Evolutionary conservation across 129 eudicot genomes (phyloP), one percentile per base, ranked within the genome.

Genomic region (Cynara cardunculus): DNA sequence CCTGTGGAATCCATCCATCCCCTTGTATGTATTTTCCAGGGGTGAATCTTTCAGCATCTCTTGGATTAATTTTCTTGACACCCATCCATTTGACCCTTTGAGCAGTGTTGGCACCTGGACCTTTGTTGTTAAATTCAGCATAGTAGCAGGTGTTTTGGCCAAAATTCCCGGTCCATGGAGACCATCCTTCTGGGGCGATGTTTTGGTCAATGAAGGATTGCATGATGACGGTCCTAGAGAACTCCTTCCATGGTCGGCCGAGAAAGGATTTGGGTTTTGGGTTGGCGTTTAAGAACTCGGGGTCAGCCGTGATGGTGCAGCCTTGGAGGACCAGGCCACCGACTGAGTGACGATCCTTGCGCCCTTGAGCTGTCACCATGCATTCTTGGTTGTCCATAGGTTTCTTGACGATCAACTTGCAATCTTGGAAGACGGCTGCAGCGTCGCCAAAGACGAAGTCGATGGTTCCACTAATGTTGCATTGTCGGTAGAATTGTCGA

Each of bases 391-490:
- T 76, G 30, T 8, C 61, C 78, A 75, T 37, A 0, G 89, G 91
- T 44, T 81, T 83, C 25, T 91, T 59, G 39, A 87, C 80, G 1
- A 83, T 71, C 34, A 89, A 56, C 32, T 67, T 77, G 88, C 93
- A 89, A 75, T 86, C 89, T 4, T 89, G 93, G 72, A 89, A 89
- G 8, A 89, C 74, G 19, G 87, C 86, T 0, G 84, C 89, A 5
- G 93, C 93, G 27, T 89, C 85, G 0, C 93, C 93, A 3, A 87
- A 87, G 76, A 89, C 81, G 81, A 89, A 89, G 83, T 89, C 90
- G 7, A 89, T 78, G 77, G 93, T 85, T 5, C 93, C 93, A 12
- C 73, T 69, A 69, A 89, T 81, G 89, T 32, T 81, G 82, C 91
- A 89, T 65, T 83, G 85, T 2, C 91, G 86, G 65, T 87, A 89